Base-by-base conservation (phyloP, 208 protist species). In the Crithidia brevicula region DNA sequence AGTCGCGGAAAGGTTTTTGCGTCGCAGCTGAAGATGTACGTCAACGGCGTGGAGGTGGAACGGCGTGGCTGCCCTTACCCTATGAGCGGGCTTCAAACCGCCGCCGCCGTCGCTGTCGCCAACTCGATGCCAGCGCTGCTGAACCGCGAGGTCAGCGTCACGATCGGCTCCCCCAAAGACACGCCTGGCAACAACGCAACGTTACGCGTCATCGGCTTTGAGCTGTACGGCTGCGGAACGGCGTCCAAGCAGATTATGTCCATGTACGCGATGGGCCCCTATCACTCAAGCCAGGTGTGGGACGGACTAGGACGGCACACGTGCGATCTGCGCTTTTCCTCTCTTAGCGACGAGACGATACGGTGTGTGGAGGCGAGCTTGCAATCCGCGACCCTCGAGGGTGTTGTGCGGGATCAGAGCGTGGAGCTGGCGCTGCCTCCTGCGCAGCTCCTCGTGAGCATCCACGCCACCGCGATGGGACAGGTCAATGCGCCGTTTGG, bases 131-230 rank as follows among this genome's bases (percentile, higher is more conserved):
- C 66, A 22, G 52, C 77, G 18, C 10, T 77, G 56, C 18, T 53
- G 18, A 62, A 47, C 58, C 67, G 63, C 46, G 66, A 77, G 20
- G 43, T 88, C 8, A 40, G 43, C 22, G 74, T 82, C 59, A 81
- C 73, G 5, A 53, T 92, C 15, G 82, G 82, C 45, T 79, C 73
- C 1, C 66, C 78, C 3, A 36, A 25, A 0, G 74, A 76, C 31
- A 67, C 46, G 3, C 70, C 72, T 15, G 62, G 54, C 50, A 63
- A 42, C 23, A 46, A 67, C 47, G 58, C 70, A 1, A 51, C 51
- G 38, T 38, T 82, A 43, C 74, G 79, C 18, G 38, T 89, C 20
- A 67, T 84, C 47, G 74, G 77, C n/a, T 88, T 82, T 45, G 71
- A 73, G 8, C 67, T 90, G 9, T 90, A 83, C 70, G 81, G 79